Evolutionary conservation across 371 early-diverging fungal genomes (phyloP), one percentile per base, ranked within the genome.

Genomic region (Vairimorpha ceranae): DNA sequence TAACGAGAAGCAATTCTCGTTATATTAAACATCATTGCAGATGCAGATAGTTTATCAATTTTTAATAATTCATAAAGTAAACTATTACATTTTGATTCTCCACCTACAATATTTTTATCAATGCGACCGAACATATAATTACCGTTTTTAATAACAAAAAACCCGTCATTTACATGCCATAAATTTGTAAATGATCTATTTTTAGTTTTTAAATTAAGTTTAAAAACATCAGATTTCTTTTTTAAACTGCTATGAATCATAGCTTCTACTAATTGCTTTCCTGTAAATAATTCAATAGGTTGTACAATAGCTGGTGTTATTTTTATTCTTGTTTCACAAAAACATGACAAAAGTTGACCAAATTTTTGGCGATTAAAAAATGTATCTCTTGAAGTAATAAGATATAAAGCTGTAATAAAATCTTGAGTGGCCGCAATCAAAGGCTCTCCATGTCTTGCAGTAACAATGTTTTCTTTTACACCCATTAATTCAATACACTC

Each of bases 371-470:
- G 89, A 83, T 90, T 89, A 85, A 93, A 95, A 82, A 96, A 95
- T 82, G 60, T 69, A 33, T 96, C 94, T 90, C 76, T 80, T 43
- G 88, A 86, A 6, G 96, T 91, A 51, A 96, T 82, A 59, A 97
- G 84, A 79, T 92, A 96, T 8, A 92, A 86, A 0, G 93, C 92
- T 2, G 97, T 96, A 75, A 99, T 92, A 86, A 96, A 96, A 88
- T 99, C 99, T 85, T 99, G 99, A 29, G 93, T 96, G 33, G 94
- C 93, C 21, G 94, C 95, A 86, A 99, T 92, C 48, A 97, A 83
- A 0, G 95, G 95, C 82, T 96, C 92, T 63, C 95, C 95, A 87
- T 94, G 93, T 81, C 95, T 88, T 8, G 97, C 95, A 0, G 95
- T 95, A 1, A 94, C 92, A 74, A 97, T 84, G 78, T 97, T 96